phyloP scores from a whole-genome alignment of 2,329 filamentous ascomycete species.

The Aspergillus eucalypticola region DNA sequence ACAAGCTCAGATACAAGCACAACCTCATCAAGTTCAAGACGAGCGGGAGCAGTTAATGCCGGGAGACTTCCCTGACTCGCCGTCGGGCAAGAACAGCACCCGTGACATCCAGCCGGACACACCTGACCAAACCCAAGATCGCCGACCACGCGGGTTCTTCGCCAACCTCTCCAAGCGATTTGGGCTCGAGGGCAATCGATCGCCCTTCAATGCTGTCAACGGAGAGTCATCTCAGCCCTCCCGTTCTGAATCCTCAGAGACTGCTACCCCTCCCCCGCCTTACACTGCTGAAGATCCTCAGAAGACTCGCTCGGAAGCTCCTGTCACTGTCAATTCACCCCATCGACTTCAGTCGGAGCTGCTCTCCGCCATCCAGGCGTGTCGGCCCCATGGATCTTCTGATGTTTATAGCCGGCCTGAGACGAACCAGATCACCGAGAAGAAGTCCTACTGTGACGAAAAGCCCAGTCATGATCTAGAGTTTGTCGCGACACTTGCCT shows the following conservation, averaged over 20 bases:
- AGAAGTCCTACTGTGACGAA: constrained; percentile 82
- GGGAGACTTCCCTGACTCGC: constrained; percentile 70
- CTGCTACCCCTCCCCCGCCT: constrained; percentile 39
- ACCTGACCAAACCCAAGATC: constrained; percentile 36
- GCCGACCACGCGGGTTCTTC: constrained; percentile 61
- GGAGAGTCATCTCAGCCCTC: constrained; percentile 27
- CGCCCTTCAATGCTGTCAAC: constrained; percentile 23
- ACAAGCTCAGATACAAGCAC: constrained; percentile 24
- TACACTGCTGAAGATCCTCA: constrained; percentile 41
- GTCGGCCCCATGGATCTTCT: constrained; percentile 72
- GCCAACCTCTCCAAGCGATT: constrained; percentile 67
- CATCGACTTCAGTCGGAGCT: constrained; percentile 55
- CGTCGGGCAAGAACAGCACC: constrained; percentile 47
- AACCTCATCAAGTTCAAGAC: constrained; percentile 26
- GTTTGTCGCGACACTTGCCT: constrained; percentile 68
- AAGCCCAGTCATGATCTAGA: constrained; percentile 71
- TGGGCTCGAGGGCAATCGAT: constrained; percentile 59
- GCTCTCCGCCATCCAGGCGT: constrained; percentile 74
- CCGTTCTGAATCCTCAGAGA: constrained; percentile 22
- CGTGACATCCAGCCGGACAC: constrained; percentile 26
- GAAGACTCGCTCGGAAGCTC: constrained; percentile 32
- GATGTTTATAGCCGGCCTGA: constrained; percentile 71
- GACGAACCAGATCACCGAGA: constrained; percentile 74
- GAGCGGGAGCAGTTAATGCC: constrained; percentile 62
- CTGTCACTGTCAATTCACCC: constrained; percentile 35